phyloP scores from a whole-genome alignment of 805 yeast species.

The Saccharomycopsis schoenii region DNA sequence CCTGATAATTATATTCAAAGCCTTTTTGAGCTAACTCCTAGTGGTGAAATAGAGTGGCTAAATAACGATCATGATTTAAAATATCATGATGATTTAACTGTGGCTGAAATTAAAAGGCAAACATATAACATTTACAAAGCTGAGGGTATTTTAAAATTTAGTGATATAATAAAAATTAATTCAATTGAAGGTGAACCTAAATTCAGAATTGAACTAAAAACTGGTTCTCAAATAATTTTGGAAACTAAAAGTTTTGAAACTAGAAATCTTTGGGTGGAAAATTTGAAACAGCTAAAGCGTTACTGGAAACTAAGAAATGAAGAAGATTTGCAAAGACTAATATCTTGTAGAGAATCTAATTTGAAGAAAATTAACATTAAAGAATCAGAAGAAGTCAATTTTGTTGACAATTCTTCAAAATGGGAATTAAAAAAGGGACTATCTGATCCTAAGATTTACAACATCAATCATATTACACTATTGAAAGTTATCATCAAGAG shows the following conservation, averaged over 20 bases:
- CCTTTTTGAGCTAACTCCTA: conserved; percentile 43
- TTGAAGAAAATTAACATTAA: conserved; percentile 37
- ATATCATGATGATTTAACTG: conserved; percentile 44
- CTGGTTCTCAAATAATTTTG: conserved; percentile 39
- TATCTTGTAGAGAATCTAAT: conserved; percentile 36
- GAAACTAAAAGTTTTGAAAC: conserved; percentile 42
- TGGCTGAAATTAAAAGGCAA: conserved; percentile 57
- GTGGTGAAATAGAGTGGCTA: conserved; percentile 57
- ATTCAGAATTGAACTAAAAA: conserved; percentile 40
- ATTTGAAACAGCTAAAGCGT: conserved; percentile 32
- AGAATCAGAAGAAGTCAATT: conserved; percentile 47
- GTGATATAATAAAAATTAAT: conserved; percentile 30
- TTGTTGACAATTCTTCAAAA: conserved; percentile 35
- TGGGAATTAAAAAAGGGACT: conserved; percentile 45
- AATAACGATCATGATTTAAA: conserved; percentile 33
- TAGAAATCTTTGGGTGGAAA: conserved; percentile 59
- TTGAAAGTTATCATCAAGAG: conserved; percentile 49
- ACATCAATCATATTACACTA: conserved; percentile 49
- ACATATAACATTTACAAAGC: conserved; percentile 46
- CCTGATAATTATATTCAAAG: conserved; percentile 18
- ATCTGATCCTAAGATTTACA: conserved; percentile 45
- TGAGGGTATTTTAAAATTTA: conserved; percentile 51
- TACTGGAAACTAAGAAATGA: conserved; percentile 52
- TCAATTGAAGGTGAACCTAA: conserved; percentile 33
- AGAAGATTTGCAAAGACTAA: conserved; percentile 32